Conservation (phyloP, 176 grass and related monocot genomes). For the Stipa capillata region DNA sequence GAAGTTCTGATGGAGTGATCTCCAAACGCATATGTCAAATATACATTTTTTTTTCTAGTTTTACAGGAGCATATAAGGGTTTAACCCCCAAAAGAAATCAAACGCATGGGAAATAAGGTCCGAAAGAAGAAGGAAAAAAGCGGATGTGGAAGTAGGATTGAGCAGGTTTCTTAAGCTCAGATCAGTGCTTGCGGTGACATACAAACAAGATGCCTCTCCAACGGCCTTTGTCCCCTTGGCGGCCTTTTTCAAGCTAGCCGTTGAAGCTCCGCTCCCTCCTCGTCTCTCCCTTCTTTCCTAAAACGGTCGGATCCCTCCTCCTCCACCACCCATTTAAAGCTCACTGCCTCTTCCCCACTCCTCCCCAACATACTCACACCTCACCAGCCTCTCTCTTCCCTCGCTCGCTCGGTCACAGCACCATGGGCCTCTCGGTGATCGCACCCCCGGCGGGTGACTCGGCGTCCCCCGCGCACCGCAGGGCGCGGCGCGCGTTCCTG, state of each 20-base stretch:
- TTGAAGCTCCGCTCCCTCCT: constrained; percentile 25
- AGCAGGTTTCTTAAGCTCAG: too few relatives aligned
- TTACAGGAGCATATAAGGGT: too few relatives aligned
- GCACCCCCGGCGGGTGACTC: constrained; percentile 48
- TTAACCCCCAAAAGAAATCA: too few relatives aligned
- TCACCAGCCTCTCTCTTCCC: neutral
- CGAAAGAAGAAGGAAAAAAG: too few relatives aligned
- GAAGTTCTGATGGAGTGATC: too few relatives aligned
- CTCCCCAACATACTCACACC: neutral
- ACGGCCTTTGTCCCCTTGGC: constrained; percentile 6
- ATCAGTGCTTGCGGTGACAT: too few relatives aligned
- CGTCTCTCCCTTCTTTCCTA: constrained; percentile 24
- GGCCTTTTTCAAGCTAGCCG: constrained; percentile 51
- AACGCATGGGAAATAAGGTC: too few relatives aligned
- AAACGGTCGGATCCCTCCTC: constrained; percentile 49
- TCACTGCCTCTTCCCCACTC: neutral
- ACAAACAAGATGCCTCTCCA: too few relatives aligned
- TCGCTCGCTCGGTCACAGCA: neutral
- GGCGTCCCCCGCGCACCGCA: constrained; percentile 52
- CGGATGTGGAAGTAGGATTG: too few relatives aligned
- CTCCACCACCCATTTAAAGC: constrained; percentile 51
- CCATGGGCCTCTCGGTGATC: constrained; percentile 72
- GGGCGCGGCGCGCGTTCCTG: constrained; percentile 68
- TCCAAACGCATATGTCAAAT: too few relatives aligned
- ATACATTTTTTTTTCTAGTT: too few relatives aligned